A percentile compares a stretch with the other conserved stretches of the same genome.
Evolutionary conservation across 441 rosid genomes (phyloP).

Genomic region (Corymbia citriodora): DNA sequence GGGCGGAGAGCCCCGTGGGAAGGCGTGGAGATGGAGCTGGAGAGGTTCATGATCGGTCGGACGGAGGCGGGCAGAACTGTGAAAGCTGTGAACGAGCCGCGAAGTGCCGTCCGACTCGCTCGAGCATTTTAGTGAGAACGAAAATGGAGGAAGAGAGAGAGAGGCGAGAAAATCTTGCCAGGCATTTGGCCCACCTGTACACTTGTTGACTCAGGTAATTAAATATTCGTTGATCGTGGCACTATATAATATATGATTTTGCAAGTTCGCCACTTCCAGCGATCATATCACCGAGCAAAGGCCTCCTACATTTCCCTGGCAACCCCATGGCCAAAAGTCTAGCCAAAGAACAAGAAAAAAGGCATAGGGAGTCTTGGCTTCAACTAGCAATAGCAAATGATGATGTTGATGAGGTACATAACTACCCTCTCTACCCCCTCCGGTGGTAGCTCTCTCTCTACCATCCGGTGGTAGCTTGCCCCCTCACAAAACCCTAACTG

Average conservation of each 20-base stretch:
- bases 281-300: not conserved
- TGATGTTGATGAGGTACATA: accelerated
- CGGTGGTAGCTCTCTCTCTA: too few species aligned
- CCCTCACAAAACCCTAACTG: too few species aligned
- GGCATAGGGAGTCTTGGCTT: not conserved
- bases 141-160: too few species aligned
- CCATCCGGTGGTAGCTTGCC: too few species aligned
- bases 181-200: too few species aligned
- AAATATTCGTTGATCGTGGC: not conserved
- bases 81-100: too few species aligned
- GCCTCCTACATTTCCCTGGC: not conserved
- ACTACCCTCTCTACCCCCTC: too few species aligned
- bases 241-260: not conserved
- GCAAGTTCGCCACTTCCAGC: not conserved
- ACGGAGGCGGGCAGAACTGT: too few species aligned
- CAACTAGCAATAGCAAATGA: not conserved
- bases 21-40: constrained; percentile 13
- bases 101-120: too few species aligned
- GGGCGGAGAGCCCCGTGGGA: constrained; percentile 11
- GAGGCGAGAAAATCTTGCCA: too few species aligned
- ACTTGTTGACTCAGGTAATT: not conserved
- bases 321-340: not conserved
- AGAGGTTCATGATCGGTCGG: too few species aligned
- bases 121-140: too few species aligned
- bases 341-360: not conserved